Conservation (phyloP, 129 eudicot genomes). For the Ambrosia trifida region DNA sequence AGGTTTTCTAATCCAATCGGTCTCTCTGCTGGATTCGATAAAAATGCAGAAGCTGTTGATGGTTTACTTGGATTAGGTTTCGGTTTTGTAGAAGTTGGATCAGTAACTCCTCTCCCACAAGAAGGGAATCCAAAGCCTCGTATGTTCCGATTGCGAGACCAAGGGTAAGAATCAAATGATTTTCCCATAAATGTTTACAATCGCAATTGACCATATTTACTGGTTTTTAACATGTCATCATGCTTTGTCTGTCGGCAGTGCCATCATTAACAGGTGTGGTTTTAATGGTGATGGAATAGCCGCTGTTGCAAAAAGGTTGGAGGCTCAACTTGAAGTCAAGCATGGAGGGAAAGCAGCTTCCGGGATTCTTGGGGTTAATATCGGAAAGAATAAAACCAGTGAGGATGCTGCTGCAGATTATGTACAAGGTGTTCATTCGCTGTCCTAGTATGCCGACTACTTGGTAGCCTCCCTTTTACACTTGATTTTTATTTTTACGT, state of each 20-base stretch:
- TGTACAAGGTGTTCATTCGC: slow-evolving; percentile 92
- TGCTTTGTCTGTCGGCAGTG: slow-evolving; percentile 54
- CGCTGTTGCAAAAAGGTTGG: slow-evolving; percentile 85
- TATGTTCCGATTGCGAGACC: slow-evolving; percentile 72
- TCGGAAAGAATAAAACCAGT: slow-evolving; percentile 93
- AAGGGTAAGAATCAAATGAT: slow-evolving; percentile 55
- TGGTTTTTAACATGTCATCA: slow-evolving; percentile 4
- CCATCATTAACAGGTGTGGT: slow-evolving; percentile 92
- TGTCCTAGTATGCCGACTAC: slow-evolving; percentile 98
- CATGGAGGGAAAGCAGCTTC: slow-evolving; percentile 94
- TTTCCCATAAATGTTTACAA: slow-evolving; percentile 18
- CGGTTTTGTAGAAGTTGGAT: slow-evolving; percentile 95
- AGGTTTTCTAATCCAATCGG: slow-evolving; percentile 92
- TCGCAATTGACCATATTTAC: neutral
- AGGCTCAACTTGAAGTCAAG: slow-evolving; percentile 70
- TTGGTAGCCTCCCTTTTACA: slow-evolving; percentile 55
- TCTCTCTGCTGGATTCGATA: slow-evolving; percentile 97
- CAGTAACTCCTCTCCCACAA: slow-evolving; percentile 93
- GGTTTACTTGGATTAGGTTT: slow-evolving; percentile 96
- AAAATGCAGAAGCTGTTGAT: slow-evolving; percentile 95
- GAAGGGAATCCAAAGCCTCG: slow-evolving; percentile 99
- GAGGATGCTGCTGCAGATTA: slow-evolving; percentile 97
- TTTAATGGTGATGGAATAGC: slow-evolving; percentile 95
- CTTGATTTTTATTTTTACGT: neutral
- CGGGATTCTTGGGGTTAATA: slow-evolving; percentile 95